A percentile compares a stretch with the other conserved stretches of the same genome.
Conservation (phyloP, 108 stramenopile species). For the Pseudonitzschia multiseries region DNA sequence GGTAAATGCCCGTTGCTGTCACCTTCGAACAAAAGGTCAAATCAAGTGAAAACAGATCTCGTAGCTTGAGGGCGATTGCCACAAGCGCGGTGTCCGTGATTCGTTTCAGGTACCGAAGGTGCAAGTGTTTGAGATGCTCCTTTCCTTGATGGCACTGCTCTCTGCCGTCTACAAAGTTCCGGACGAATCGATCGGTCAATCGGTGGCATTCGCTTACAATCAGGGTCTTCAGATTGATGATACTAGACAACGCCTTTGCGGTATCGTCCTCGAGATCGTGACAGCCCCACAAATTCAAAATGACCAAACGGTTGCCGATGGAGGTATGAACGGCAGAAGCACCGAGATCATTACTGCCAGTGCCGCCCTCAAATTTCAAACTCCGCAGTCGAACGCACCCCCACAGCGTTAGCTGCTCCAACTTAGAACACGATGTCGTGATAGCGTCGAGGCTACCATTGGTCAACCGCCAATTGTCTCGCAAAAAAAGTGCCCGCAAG, state of each 20-base stretch:
- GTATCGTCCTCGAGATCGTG: slow-evolving; percentile 47
- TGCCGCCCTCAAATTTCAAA: slow-evolving; percentile 13
- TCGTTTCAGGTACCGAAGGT: slow-evolving; percentile 50
- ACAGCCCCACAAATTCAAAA: slow-evolving; percentile 72
- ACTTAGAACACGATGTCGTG: slow-evolving; percentile 45
- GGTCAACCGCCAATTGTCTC: slow-evolving; percentile 65
- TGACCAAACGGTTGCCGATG: slow-evolving; percentile 35
- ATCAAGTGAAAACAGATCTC: slow-evolving; percentile 58
- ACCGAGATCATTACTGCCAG: not conserved
- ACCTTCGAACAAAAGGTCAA: slow-evolving; percentile 63
- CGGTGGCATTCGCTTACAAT: slow-evolving; percentile 69
- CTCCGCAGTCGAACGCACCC: slow-evolving; percentile 52
- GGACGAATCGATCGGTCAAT: slow-evolving; percentile 60
- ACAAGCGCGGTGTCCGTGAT: slow-evolving; percentile 51
- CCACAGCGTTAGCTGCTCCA: slow-evolving; percentile 65
- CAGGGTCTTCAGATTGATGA: slow-evolving; percentile 46
- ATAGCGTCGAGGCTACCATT: slow-evolving; percentile 55
- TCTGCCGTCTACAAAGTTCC: slow-evolving; percentile 10
- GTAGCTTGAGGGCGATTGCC: slow-evolving; percentile 39
- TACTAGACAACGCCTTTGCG: slow-evolving; percentile 30
- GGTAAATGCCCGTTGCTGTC: slow-evolving; percentile 33
- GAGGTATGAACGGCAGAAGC: not conserved
- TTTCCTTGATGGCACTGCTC: slow-evolving; percentile 28
- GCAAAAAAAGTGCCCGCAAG: slow-evolving; percentile 55
- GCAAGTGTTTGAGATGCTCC: slow-evolving; percentile 34